Evolutionary conservation across 768 basidiomycete species (phyloP).

Genomic region (Phaffia australis): DNA sequence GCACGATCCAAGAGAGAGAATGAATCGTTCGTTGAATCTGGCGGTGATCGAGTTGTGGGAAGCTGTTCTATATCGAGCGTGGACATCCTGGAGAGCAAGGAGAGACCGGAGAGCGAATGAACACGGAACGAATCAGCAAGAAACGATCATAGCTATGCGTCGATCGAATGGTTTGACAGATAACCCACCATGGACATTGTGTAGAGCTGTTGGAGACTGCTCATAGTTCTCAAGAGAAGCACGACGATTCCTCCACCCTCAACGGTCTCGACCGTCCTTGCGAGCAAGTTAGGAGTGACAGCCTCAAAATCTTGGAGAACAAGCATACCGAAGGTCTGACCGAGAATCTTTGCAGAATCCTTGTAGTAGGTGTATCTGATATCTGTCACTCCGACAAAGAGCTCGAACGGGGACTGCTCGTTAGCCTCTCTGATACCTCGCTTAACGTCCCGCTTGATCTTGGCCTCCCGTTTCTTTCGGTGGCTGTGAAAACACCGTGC

Average conservation of each 20-base stretch:
- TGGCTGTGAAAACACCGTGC: conserved; percentile 46
- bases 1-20: conserved; percentile 88
- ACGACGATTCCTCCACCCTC: conserved; percentile 79
- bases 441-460: conserved; percentile 92
- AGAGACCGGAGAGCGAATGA: not conserved
- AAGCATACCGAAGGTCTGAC: conserved; percentile 95
- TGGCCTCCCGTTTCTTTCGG: conserved; percentile 91
- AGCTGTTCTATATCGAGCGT: conserved; percentile 83
- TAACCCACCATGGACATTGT: conserved; percentile 64
- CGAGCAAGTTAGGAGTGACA: conserved; percentile 90
- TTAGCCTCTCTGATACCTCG: conserved; percentile 85
- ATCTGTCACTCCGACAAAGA: conserved; percentile 96
- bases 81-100: conserved; percentile 63
- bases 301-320: conserved; percentile 97
- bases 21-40: conserved; percentile 97
- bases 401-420: conserved; percentile 94
- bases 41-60: conserved; percentile 71
- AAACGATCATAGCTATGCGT: not conserved
- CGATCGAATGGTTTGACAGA: conserved; percentile 17
- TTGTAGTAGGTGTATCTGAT: conserved; percentile 99
- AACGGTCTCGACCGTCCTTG: conserved; percentile 94
- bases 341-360: conserved; percentile 90
- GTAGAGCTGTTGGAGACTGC: conserved; percentile 79
- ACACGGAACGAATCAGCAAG: conserved; percentile 28
- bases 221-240: conserved; percentile 86